Conservation (phyloP, 78 protist genomes). For the Dictyostelium capitatum region DNA sequence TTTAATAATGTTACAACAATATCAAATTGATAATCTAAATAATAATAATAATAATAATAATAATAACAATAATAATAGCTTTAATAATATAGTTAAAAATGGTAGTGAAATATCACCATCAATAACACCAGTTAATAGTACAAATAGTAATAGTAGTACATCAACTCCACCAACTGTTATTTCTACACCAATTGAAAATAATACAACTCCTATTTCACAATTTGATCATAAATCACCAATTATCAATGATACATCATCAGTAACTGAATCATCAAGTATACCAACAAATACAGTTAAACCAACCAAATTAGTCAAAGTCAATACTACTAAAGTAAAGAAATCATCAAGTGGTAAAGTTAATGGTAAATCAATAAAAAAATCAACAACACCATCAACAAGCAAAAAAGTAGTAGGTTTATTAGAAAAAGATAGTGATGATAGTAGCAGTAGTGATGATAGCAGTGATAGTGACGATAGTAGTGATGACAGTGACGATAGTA, state of each 20-base stretch:
- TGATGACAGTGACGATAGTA: not conserved
- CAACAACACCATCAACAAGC: not conserved
- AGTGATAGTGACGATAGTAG: not conserved
- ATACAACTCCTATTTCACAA: too few species aligned
- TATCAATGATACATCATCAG: too few species aligned
- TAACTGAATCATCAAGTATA: not conserved
- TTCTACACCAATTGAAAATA: too few species aligned
- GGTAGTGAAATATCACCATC: not conserved
- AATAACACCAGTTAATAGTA: not conserved
- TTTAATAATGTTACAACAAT: not conserved
- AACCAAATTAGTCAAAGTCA: not conserved
- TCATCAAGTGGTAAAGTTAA: too few species aligned
- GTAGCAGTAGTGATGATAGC: not conserved
- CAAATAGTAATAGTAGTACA: not conserved
- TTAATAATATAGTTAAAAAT: not conserved
- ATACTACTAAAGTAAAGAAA: too few species aligned
- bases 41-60: conserved; percentile 7
- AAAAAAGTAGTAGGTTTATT: not conserved
- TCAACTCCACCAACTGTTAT: too few species aligned
- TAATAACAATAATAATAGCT: not conserved
- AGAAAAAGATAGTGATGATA: not conserved
- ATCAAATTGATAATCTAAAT: not conserved
- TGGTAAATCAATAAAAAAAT: not conserved
- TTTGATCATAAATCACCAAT: too few species aligned
- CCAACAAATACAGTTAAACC: not conserved